Base-by-base conservation (phyloP, 768 basidiomycete species). In the Agrocybe chaxingu region DNA sequence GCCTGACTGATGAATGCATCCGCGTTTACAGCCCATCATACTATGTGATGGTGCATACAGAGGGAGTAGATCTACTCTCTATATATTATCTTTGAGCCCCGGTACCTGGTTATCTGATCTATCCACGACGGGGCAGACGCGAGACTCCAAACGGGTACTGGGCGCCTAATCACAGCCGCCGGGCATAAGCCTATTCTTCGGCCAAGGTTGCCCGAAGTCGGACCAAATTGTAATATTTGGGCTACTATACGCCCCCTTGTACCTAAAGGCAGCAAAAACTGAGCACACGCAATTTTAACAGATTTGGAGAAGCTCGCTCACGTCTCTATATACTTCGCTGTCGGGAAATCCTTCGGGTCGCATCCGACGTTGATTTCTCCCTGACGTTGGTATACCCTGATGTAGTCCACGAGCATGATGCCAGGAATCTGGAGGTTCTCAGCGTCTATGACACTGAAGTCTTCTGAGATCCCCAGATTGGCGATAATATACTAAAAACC, bases 391-490 rank as follows among this genome's bases (percentile, higher is more conserved):
- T 84, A 85, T 2, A 95, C 83, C 7, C 92, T 78, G 42, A 93
- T 80, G 48, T 82, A 93, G 62, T 94, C 92, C 40, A 93, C 66
- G 46, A 67, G 66, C 85, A 92, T 83, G n/a, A 67, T 70, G 18
- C 74, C 64, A 2, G 80, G 80, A 63, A 84, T 77, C 13, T 67
- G 61, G 19, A 87, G 60, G 37, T 78, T 53, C 10, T 68, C 67
- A 30, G 78, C 68, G 54, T 88, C 80, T 56, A 87, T 78, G 6
- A 63, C 69, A 32, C 83, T 85, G 61, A 89, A 89, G 57, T 77
- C 81, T 47, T 70, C 55, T 1, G 85, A 87, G 49, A 87, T 78
- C 46, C 85, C 87, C 45, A 86, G 71, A 55, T 87, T 85, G 47
- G 76, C 71, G 47, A 89, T 78, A 62, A 89, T 72, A 45, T 84